Evolutionary conservation across 331 rosid species (phyloP).

Genomic region (Saraca asoca): DNA sequence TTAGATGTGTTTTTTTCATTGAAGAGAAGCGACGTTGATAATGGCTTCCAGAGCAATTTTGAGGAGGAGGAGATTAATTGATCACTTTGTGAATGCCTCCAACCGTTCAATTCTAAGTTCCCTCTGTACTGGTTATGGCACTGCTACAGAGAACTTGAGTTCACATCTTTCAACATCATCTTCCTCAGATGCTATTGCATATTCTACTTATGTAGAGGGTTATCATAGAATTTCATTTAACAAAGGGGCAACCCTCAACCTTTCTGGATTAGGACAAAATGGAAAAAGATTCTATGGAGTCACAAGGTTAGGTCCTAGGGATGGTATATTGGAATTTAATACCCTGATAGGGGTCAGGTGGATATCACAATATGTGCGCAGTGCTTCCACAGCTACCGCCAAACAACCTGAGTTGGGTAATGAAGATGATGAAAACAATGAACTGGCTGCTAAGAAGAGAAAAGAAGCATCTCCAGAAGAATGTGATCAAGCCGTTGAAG

Average conservation of each 20-base stretch:
- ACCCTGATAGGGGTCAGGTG: constrained; percentile 42
- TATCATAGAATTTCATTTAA: constrained; percentile 18
- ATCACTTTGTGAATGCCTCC: constrained; percentile 36
- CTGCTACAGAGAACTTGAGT: constrained; percentile 29
- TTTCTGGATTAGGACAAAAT: constrained; percentile 35
- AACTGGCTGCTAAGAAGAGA: constrained; percentile 49
- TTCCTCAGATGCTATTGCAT: constrained; percentile 16
- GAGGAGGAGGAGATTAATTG: constrained; percentile 46
- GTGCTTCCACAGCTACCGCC: constrained; percentile 54
- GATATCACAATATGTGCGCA: constrained; percentile 46
- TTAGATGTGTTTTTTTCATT: no score
- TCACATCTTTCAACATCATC: constrained; percentile 30
- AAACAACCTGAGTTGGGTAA: constrained; percentile 44
- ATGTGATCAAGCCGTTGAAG: constrained; percentile 91
- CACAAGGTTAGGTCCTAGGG: constrained; percentile 19
- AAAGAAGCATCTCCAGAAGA: constrained; percentile 91
- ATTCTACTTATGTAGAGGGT: constrained; percentile 11
- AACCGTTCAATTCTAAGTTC: constrained; percentile 38
- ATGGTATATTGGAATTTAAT: constrained; percentile 26
- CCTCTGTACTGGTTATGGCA: constrained; percentile 35
- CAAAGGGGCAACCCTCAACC: constrained; percentile 23
- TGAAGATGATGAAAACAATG: constrained; percentile 47
- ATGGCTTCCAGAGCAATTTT: constrained; percentile 72
- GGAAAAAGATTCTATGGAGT: constrained; percentile 29
- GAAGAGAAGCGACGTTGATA: neutral